Evolutionary conservation across 345 rosid genomes (phyloP), one percentile per base, ranked within the genome.

Genomic region (Clarkia xantiana): DNA sequence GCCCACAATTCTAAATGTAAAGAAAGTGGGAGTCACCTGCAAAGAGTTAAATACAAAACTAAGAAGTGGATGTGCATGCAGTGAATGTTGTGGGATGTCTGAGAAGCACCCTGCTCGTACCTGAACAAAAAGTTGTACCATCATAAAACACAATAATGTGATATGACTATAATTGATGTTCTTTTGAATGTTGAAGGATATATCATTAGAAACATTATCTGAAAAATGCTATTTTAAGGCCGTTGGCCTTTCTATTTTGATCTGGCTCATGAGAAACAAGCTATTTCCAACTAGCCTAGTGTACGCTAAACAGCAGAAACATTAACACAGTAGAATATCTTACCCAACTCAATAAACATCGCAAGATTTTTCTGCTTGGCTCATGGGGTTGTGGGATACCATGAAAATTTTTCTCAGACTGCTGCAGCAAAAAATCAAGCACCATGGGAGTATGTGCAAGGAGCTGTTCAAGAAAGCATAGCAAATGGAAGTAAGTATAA

Each of bases 321-420:
- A 29, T 29, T 29, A 23, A 22, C 25, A 15, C 40, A 40, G 15
- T 40, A 60, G 63, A 38, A 50, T 56, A 49, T 58, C 86, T 72
- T 85, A 90, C 97, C 97, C 97, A 90, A 67, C 97, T 90, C 53
- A 90, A 63, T 55, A 90, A 74, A 71, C 97, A 90, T 15, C 95
- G 95, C 48, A 85, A 73, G 64, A 89, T 71, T 63, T 85, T 89
- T 59, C 80, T 77, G 64, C 65, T 75, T 64, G 67, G 80, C 45
- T 85, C 90, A 55, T 66, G 81, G 14, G 62, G 72, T 56, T 75
- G 87, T 53, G 70, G 14, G 34, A 63, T 62, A 56, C 65, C 71
- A 54, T 76, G 71, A 56, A 63, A 63, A 17, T 59, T 59, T 67
- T 75, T 80, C 71, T 75, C 90, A 62, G 97, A 85, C 64, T 85